These are phyloP conservation scores for Pugionium cornutum DNA, from an alignment of 345 rosid genomes.

Conservation along the genomic window DNA sequence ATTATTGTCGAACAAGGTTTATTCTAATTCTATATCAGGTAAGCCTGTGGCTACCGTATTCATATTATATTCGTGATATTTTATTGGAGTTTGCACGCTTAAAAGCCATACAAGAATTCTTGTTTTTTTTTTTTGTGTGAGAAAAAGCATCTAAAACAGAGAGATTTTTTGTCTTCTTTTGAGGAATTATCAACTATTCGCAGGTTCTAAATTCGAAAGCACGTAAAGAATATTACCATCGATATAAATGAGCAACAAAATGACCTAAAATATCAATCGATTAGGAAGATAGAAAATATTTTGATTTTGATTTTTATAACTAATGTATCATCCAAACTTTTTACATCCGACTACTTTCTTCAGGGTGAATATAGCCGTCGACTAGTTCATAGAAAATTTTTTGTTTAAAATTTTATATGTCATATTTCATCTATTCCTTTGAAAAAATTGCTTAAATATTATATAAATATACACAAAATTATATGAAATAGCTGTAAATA, in stretches of 20 bases:
- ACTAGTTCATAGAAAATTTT: too few species aligned
- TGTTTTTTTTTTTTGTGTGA: not conserved
- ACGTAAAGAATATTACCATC: slow-evolving; percentile 29
- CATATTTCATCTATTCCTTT: too few species aligned
- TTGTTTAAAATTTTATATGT: too few species aligned
- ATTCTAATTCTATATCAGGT: slow-evolving; percentile 31
- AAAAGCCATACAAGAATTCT: slow-evolving; percentile 15
- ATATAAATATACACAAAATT: too few species aligned
- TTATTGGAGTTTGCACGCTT: slow-evolving; percentile 33
- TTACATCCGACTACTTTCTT: too few species aligned
- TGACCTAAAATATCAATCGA: too few species aligned
- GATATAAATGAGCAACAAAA: slow-evolving; percentile 15
- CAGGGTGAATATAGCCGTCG: too few species aligned
- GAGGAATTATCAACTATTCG: slow-evolving; percentile 28
- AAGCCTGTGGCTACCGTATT: slow-evolving; percentile 12
- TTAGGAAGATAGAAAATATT: too few species aligned
- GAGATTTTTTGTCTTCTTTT: slow-evolving; percentile 12
- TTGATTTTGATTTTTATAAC: too few species aligned
- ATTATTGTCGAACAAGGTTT: slow-evolving; percentile 20
- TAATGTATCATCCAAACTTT: too few species aligned
- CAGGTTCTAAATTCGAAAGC: slow-evolving; percentile 33
- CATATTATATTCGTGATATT: slow-evolving; percentile 29
- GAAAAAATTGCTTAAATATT: too few species aligned
- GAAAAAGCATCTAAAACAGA: slow-evolving; percentile 24
- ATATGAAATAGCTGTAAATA: too few species aligned